Evolutionary conservation across 345 rosid genomes (phyloP), one percentile per base, ranked within the genome.

Genomic region (Syzygium aromaticum): DNA sequence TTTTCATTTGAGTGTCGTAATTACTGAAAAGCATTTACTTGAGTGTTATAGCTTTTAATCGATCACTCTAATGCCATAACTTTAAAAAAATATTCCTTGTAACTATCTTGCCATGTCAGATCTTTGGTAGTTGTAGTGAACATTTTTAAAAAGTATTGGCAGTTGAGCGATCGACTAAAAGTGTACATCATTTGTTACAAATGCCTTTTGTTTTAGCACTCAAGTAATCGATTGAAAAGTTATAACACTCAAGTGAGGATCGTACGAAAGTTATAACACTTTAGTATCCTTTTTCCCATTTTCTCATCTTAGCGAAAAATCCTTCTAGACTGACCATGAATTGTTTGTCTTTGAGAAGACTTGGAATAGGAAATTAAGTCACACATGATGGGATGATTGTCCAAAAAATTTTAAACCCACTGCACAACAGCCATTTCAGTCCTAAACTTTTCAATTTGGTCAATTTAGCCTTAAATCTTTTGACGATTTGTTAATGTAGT

Each of bases 211-310:
- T 21, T 73, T 73, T 73, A 73, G 7, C 46, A 73, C 7, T 73
- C 14, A 33, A 73, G 12, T 38, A 73, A 5, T 67, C 21, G 3
- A 67, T 67, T 16, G 23, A 67, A 67, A 16, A 30, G 3, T 67
- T 30, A 8, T 0, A 23, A 1, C 0, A 3, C 21, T 8, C 33
- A 67, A 30, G 12, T 0, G 23, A 73, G 49, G 7, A 5, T 38
- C 21, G 3, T 5, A 33, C 11, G 8, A 2, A 17, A 73, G 25
- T 38, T 38, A 73, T 38, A 67, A 8, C 10, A 73, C 7, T 38
- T 5, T 19, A 5, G 49, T 73, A 27, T 73, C 49, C 3, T 19
- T 38, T 3, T 73, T 19, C 25, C 14, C 7, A 21, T 73, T 38
- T 73, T 73, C 80, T 73, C 27, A 19, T 67, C 46, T 67, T 0